Percentiles rank a stretch among this genome's conserved stretches.
Conservation (phyloP, 83 land plant genomes). For the Picea engelmannii region DNA sequence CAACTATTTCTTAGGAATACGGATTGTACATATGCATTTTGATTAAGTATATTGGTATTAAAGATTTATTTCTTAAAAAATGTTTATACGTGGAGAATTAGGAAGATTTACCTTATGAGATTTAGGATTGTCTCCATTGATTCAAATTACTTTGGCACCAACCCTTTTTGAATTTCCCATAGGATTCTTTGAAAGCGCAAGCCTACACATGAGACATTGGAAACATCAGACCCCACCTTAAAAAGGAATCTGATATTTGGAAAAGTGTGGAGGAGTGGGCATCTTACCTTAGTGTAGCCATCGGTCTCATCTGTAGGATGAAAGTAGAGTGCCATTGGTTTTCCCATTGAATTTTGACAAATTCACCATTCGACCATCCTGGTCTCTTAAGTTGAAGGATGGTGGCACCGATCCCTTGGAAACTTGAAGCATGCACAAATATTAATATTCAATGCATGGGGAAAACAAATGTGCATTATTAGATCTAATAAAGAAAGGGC, state of each 20-base stretch:
- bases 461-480: no score
- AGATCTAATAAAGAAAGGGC: no score
- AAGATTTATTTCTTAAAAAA: no score
- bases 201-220: constrained; percentile 47
- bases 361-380: constrained; percentile 76
- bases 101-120: constrained; percentile 85
- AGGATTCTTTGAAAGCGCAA: constrained; percentile 93
- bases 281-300: constrained; percentile 94
- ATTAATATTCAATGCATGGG: no score
- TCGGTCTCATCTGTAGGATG: constrained; percentile 99
- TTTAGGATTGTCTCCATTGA: constrained; percentile 79
- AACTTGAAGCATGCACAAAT: constrained; percentile 36
- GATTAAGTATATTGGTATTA: no score
- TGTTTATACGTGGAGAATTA: no score
- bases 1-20: no score
- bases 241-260: not conserved
- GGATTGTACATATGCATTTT: no score
- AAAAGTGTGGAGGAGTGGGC: not conserved
- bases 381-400: constrained; percentile 81
- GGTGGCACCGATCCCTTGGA: constrained; percentile 73
- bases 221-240: not conserved
- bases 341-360: constrained; percentile 91
- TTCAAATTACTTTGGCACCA: constrained; percentile 93
- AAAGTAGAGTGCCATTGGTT: constrained; percentile 93
- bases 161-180: constrained; percentile 98